phyloP scores from a whole-genome alignment of 2,329 filamentous ascomycete species.

The Ceratocystis huliohia region DNA sequence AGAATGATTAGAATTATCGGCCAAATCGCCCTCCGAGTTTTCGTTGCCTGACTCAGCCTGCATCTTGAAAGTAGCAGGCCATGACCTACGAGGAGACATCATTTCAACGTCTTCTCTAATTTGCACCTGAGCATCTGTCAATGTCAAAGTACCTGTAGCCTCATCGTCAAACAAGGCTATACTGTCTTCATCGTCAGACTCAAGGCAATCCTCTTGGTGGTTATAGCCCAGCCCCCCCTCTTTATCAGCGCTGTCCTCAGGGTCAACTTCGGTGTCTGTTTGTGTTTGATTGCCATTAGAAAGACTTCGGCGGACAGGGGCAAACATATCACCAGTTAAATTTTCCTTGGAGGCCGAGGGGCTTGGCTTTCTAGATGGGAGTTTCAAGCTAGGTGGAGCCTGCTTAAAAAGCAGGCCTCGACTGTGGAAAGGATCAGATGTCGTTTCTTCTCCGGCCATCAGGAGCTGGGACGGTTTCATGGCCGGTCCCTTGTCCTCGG shows the following conservation, averaged over 20 bases:
- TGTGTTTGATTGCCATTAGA: not conserved
- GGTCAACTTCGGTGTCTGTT: conserved; percentile 16
- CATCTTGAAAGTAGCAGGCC: conserved; percentile 9
- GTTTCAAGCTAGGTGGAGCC: conserved; percentile 18
- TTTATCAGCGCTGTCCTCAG: conserved; percentile 12
- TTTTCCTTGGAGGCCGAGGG: conserved; percentile 13
- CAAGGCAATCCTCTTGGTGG: not conserved
- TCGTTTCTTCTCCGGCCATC: conserved; percentile 27
- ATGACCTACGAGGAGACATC: conserved; percentile 11
- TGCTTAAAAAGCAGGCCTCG: conserved; percentile 16
- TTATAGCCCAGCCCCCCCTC: no score
- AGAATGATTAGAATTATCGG: not conserved
- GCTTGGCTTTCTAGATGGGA: conserved; percentile 15
- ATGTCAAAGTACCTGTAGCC: conserved; percentile 17
- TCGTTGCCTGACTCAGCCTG: conserved; percentile 8
- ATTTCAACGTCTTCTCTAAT: conserved; percentile 17
- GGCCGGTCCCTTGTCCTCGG: not conserved
- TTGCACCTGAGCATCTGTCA: conserved; percentile 16
- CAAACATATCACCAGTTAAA: conserved; percentile 20
- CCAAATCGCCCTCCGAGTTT: not conserved
- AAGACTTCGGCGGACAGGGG: conserved; percentile 17
- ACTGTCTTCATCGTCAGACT: conserved; percentile 14
- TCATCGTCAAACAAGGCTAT: conserved; percentile 19
- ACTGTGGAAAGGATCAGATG: conserved; percentile 16
- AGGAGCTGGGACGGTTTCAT: conserved; percentile 28